Conservation (phyloP, 768 basidiomycete species). For the Leucocoprinus birnbaumii region DNA sequence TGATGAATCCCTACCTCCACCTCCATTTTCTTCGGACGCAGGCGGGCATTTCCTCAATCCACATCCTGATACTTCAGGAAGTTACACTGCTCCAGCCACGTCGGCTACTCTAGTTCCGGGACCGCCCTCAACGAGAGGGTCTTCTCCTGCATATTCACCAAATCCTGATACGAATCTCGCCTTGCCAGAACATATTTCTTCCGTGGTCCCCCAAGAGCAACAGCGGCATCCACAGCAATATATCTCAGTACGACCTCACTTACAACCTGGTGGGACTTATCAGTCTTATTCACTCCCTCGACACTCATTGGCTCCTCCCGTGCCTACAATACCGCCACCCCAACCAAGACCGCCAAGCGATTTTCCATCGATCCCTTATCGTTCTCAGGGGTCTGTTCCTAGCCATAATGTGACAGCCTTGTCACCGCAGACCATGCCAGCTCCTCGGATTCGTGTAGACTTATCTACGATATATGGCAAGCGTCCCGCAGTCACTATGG, state of each 20-base stretch:
- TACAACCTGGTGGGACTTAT: neutral
- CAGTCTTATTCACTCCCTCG: neutral
- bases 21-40: neutral
- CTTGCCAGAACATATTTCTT: neutral
- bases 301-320: neutral
- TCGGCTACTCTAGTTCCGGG: too few relatives aligned
- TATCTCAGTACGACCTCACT: neutral
- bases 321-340: neutral
- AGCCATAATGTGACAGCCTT: neutral
- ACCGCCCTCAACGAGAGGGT: neutral
- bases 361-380: neutral
- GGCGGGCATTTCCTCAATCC: neutral
- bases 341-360: neutral
- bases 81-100: too few relatives aligned
- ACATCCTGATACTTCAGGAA: too few relatives aligned
- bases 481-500: neutral
- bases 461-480: conserved; percentile 4
- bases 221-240: neutral
- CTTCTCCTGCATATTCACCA: neutral
- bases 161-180: neutral
- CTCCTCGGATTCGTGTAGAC: neutral
- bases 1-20: neutral
- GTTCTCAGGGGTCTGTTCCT: too few relatives aligned
- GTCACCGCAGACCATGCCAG: neutral
- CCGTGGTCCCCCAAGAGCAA: neutral